Evolutionary conservation across 2,329 filamentous ascomycete genomes (phyloP).

Genomic region (Fusarium mexicanum): DNA sequence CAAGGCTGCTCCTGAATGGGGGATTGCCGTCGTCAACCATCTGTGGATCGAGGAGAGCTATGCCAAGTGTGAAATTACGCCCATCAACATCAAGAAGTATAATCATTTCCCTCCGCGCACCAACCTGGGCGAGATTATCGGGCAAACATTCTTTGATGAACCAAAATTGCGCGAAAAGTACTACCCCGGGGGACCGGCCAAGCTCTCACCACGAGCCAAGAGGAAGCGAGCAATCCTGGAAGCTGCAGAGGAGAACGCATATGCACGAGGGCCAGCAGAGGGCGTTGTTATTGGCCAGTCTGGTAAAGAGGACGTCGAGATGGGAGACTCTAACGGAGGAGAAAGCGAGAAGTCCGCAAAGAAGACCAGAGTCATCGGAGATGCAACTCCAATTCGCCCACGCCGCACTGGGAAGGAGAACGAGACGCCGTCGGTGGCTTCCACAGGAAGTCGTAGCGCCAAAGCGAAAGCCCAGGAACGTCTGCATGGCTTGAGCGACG

Average conservation of each 20-base stretch:
- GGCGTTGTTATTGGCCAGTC: constrained; percentile 57
- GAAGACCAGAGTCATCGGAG: constrained; percentile 34
- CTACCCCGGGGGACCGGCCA: constrained; percentile 68
- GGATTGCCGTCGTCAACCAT: constrained; percentile 89
- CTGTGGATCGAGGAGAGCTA: constrained; percentile 98
- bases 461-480: constrained; percentile 85
- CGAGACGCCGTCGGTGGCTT: constrained; percentile 74
- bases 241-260: constrained; percentile 61
- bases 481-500: constrained; percentile 80
- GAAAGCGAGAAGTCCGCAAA: constrained; percentile 45
- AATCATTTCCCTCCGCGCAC: constrained; percentile 88
- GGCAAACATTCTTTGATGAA: constrained; percentile 83
- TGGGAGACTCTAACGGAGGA: constrained; percentile 57
- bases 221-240: constrained; percentile 62
- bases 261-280: constrained; percentile 57
- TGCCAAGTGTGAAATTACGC: constrained; percentile 82
- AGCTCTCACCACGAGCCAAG: constrained; percentile 54
- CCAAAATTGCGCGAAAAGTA: constrained; percentile 70
- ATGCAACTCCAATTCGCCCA: constrained; percentile 53
- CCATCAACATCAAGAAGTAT: constrained; percentile 78
- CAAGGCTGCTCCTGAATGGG: constrained; percentile 91
- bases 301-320: constrained; percentile 50
- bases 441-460: constrained; percentile 82
- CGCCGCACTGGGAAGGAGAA: constrained; percentile 79
- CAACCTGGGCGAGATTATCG: constrained; percentile 92